Evolutionary conservation across 305 asterid species (phyloP).

Genomic region (Fraxinus nigra): DNA sequence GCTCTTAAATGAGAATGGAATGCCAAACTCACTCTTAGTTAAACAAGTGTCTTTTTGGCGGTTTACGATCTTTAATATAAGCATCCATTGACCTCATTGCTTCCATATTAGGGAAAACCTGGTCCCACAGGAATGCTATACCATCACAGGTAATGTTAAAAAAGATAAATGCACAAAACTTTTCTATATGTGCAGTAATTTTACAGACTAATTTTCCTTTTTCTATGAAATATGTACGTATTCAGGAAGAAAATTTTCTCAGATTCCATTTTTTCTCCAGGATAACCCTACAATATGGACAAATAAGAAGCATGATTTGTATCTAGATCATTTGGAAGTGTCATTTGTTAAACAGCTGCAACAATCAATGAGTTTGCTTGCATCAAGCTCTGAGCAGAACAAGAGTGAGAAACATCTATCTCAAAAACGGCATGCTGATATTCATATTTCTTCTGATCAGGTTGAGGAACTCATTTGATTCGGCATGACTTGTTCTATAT

Average conservation of each 20-base stretch:
- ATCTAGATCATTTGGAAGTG: slow-evolving; percentile 63
- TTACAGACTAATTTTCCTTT: background rate
- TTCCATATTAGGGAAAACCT: background rate
- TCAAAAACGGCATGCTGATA: slow-evolving; percentile 21
- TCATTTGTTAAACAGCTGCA: slow-evolving; percentile 60
- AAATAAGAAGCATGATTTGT: slow-evolving; percentile 54
- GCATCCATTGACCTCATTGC: background rate
- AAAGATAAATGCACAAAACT: background rate
- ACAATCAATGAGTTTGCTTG: slow-evolving; percentile 36
- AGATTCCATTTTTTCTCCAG: background rate
- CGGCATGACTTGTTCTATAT: background rate
- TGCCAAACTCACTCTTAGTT: background rate
- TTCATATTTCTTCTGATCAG: slow-evolving; percentile 41
- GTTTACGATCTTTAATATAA: background rate
- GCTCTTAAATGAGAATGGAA: background rate
- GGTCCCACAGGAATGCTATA: background rate
- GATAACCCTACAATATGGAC: slow-evolving; percentile 47
- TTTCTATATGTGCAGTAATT: background rate
- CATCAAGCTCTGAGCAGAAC: slow-evolving; percentile 34
- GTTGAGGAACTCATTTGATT: slow-evolving; percentile 25
- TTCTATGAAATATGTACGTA: background rate
- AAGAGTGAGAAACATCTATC: slow-evolving; percentile 26
- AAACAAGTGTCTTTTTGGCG: background rate
- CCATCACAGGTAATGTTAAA: background rate
- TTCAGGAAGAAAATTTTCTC: background rate